phyloP scores from a whole-genome alignment of 129 eudicot genomes.

The Dittrichia graveolens region DNA sequence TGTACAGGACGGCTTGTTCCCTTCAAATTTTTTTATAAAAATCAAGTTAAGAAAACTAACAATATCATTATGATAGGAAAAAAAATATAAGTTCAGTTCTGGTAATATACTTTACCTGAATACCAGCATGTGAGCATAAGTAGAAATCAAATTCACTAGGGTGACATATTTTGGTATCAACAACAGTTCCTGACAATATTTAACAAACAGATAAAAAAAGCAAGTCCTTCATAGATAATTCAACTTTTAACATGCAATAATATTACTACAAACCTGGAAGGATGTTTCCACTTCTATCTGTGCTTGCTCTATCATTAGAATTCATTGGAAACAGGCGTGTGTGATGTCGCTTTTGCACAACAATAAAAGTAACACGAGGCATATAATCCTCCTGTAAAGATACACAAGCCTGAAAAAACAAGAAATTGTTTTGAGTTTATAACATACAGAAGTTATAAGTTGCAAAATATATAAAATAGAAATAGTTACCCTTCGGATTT shows the following conservation, averaged over 20 bases:
- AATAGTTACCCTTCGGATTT: conserved; percentile 56
- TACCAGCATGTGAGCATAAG: conserved; percentile 79
- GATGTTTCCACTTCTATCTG: conserved; percentile 79
- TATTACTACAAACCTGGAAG: conserved; percentile 56
- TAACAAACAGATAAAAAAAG: neutral
- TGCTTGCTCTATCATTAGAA: conserved; percentile 39
- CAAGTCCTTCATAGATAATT: neutral
- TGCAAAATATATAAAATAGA: neutral
- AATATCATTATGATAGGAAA: neutral
- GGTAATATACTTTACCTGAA: conserved; percentile 49
- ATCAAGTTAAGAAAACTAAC: neutral
- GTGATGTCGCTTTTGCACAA: conserved; percentile 87
- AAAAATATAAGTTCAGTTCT: neutral
- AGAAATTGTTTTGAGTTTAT: neutral
- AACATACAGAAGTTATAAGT: neutral
- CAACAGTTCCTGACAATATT: conserved; percentile 60
- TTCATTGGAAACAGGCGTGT: conserved; percentile 65
- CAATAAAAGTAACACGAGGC: conserved; percentile 64
- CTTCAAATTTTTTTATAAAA: conserved; percentile 29
- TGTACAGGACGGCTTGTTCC: conserved; percentile 86
- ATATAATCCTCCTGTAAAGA: conserved; percentile 51
- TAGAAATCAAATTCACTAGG: conserved; percentile 73
- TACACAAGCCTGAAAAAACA: conserved; percentile 57
- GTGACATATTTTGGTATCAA: conserved; percentile 70
- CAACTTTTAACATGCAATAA: neutral